Percentiles rank a stretch among this genome's conserved stretches.
Conservation (phyloP, 2,329 filamentous ascomycete genomes). For the Diaporthe sp. region DNA sequence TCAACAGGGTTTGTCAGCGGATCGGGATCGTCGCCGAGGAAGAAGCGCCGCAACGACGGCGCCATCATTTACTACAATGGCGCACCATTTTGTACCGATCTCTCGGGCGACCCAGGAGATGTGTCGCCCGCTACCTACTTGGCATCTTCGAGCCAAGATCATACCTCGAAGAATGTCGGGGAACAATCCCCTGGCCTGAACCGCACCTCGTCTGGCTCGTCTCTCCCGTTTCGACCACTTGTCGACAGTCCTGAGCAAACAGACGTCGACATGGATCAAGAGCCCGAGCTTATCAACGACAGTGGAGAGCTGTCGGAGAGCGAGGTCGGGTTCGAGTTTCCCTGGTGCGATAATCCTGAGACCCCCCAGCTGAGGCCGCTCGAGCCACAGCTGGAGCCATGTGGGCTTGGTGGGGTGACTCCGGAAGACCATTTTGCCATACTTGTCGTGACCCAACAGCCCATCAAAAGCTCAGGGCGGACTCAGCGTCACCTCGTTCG, state of each 20-base stretch:
- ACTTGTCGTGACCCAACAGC: conserved; percentile 65
- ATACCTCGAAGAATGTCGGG: conserved; percentile 45
- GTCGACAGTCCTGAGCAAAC: conserved; percentile 53
- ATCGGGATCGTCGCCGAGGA: conserved; percentile 62
- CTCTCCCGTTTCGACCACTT: conserved; percentile 63
- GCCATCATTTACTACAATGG: conserved; percentile 89
- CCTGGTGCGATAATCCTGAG: conserved; percentile 61
- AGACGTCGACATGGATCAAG: conserved; percentile 46
- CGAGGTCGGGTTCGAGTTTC: conserved; percentile 58
- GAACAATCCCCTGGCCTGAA: conserved; percentile 48
- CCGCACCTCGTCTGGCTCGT: conserved; percentile 67
- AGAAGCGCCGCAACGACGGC: conserved; percentile 73
- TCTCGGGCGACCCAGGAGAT: conserved; percentile 76
- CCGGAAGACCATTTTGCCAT: conserved; percentile 77
- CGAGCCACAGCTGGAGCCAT: conserved; percentile 69
- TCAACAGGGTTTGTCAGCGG: conserved; percentile 63
- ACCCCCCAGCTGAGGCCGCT: conserved; percentile 56
- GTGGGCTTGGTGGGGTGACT: conserved; percentile 70
- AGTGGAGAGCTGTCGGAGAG: conserved; percentile 54
- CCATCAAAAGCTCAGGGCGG: conserved; percentile 46
- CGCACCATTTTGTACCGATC: conserved; percentile 83
- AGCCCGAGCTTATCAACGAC: conserved; percentile 50
- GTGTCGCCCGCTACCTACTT: conserved; percentile 63
- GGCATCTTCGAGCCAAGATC: conserved; percentile 59
- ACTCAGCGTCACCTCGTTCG: not conserved